Evolutionary conservation across 75 land plant species (phyloP).

Genomic region (Pseudotsuga menziesii): DNA sequence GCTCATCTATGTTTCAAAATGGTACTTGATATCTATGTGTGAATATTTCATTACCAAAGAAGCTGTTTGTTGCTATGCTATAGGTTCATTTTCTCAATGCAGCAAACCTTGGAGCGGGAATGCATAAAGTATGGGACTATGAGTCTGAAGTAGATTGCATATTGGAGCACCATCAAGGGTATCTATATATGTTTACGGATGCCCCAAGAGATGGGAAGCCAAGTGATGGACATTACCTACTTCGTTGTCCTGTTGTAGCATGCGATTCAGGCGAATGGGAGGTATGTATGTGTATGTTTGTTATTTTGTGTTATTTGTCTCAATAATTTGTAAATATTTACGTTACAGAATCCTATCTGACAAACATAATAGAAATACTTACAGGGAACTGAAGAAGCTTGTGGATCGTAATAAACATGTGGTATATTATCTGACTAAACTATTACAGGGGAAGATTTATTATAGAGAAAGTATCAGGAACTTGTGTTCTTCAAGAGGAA

Average conservation of each 20-base stretch:
- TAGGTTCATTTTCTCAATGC: constrained; percentile 89
- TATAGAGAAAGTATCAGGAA: background rate
- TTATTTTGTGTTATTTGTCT: background rate
- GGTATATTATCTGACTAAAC: background rate
- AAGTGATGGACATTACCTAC: constrained; percentile 58
- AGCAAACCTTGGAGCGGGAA: constrained; percentile 41
- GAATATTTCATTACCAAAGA: background rate
- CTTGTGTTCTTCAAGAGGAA: background rate
- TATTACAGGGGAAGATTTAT: background rate
- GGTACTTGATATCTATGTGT: background rate
- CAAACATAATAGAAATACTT: background rate
- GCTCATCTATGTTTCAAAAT: background rate
- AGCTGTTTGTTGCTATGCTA: background rate
- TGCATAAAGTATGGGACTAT: constrained; percentile 71
- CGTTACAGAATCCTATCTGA: background rate
- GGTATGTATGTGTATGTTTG: constrained; percentile 39
- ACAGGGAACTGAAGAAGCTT: background rate
- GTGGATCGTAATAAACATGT: background rate
- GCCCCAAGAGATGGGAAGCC: constrained; percentile 26
- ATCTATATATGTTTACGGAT: constrained; percentile 73
- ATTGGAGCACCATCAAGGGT: constrained; percentile 87
- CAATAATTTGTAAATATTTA: background rate
- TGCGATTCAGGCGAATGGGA: constrained; percentile 51
- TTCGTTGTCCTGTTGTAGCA: constrained; percentile 40
- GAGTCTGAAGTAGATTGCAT: constrained; percentile 64